Base-by-base conservation (phyloP, 1,284 basidiomycete species). In the Microstroma glucosiphilum region DNA sequence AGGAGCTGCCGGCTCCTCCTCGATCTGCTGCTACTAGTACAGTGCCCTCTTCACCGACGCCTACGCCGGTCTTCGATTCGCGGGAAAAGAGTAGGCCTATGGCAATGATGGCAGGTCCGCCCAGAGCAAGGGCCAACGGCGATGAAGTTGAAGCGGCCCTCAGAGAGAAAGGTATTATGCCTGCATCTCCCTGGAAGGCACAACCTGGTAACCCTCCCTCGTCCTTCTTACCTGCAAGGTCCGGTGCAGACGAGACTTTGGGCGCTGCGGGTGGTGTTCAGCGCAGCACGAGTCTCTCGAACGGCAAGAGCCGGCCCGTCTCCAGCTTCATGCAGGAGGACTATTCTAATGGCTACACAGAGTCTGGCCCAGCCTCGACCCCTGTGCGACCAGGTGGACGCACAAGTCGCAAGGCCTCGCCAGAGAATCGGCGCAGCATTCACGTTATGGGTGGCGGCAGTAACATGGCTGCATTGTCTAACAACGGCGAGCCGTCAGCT, bases 1-100 rank as follows among this genome's bases (percentile, higher is more conserved):
- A 73, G 43, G 61, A 69, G 58, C 49, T 68, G 21, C 66, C 59
- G 1, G 53, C 67, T 6, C 49, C 60, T 26, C 60, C 60, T 3
- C 41, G 63, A n/a, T 17, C 56, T 21, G 30, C 37, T 43, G 56
- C 61, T 12, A 26, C 42, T 25, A 9, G 30, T 37, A 37, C 30
- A 37, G 13, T 30, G 8, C 58, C 63, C 13, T 62, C 65, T 21
- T 60, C 63, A 1, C 56, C 66, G 17, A 67, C 68, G 30, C 67
- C 75, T 1, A 78, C 73, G 7, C 76, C 76, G n/a, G 73, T 78
- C 2, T 78, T 78, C 21, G 76, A 78, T 12, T 78, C 76, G 58
- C 69, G 76, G 7, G 69, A 78, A 57, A 78, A 78, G 67, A 74
- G 72, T 13, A 67, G 69, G 60, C 76, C 76, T 13, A 62, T 62